Base-by-base conservation (phyloP, 139 green algal species). In the Volvox africanus region DNA sequence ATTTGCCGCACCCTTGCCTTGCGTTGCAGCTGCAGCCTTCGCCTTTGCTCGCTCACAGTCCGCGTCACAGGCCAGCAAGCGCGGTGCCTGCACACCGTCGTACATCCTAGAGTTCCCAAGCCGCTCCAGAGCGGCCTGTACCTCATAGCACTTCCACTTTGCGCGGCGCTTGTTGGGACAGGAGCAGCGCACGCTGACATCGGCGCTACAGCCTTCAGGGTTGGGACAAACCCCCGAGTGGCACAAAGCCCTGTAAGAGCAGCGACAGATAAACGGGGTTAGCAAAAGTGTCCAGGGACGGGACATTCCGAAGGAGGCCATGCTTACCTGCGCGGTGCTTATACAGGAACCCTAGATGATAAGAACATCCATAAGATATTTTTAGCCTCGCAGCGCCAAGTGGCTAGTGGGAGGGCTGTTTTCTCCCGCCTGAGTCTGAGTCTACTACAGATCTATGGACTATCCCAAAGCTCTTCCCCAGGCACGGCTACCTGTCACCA, bases 101-200 rank as follows among this genome's bases (percentile, higher is more conserved):
- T 95, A 95, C 68, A 78, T 18, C 61, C 30, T 79, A 84, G 86
- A 86, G 92, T 79, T 62, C 30, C 88, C 89, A 13, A 87, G 62
- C 1, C 86, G 80, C n/a, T 22, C 50, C 75, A 97, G 91, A 32
- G 94, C 89, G 35, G 81, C 87, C 80, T 94, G 94, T 61, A 96
- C 96, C 85, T 90, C 75, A 17, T 22, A 18, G 89, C 96, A 98
- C 2, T 87, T 32, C 94, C 95, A 94, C 91, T 96, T 96, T 24
- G 92, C 80, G 76, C 95, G 96, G 0, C 95, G 93, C 92, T 95
- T 95, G 68, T 32, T 61, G 30, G 77, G 89, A 93, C 96, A 98
- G 35, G 13, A 61, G 89, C 96, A 98, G 14, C 95, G 92, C 65
- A 98, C 96, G 0, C 91, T 94, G 9, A 97, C 95, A 86, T 96